Percentiles rank a stretch among this genome's conserved stretches.
Conservation (phyloP, 441 rosid genomes). For the Syzygium malaccense region DNA sequence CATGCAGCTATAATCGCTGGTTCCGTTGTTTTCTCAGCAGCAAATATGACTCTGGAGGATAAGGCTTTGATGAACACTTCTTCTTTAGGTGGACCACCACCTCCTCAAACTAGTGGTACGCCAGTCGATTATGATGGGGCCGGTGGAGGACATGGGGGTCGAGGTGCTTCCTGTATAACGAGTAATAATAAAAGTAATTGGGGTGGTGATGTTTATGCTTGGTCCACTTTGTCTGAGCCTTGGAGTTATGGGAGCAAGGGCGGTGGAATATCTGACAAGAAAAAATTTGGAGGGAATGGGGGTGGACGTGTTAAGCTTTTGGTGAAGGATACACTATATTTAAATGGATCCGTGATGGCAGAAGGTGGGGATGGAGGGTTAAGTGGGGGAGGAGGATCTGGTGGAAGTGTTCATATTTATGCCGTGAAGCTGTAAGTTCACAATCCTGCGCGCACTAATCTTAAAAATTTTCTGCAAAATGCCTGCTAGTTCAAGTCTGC, state of each 20-base stretch:
- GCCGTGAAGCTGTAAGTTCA: constrained; percentile 79
- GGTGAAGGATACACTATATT: constrained; percentile 51
- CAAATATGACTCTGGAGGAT: constrained; percentile 57
- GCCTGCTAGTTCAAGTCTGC: neutral
- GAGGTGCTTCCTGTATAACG: constrained; percentile 90
- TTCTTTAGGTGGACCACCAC: constrained; percentile 78
- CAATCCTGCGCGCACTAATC: neutral
- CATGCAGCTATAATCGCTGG: constrained; percentile 64
- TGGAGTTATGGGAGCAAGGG: constrained; percentile 99
- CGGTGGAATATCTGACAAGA: constrained; percentile 40
- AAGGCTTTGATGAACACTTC: constrained; percentile 70
- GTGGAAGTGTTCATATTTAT: constrained; percentile 75
- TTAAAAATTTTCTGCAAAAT: neutral
- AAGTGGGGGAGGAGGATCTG: constrained; percentile 94
- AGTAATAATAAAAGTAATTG: constrained; percentile 54
- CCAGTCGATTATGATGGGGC: constrained; percentile 78
- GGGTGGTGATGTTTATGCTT: constrained; percentile 99
- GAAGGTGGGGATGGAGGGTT: constrained; percentile 85
- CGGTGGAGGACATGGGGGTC: constrained; percentile 99
- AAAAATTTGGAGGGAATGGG: constrained; percentile 70
- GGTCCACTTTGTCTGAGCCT: constrained; percentile 84
- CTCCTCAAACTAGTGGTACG: constrained; percentile 98
- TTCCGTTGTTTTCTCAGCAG: constrained; percentile 54
- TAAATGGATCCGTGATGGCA: constrained; percentile 76
- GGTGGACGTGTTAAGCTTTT: constrained; percentile 80